Evolutionary conservation across 345 rosid species (phyloP).

Genomic region (Dovyalis caffra): DNA sequence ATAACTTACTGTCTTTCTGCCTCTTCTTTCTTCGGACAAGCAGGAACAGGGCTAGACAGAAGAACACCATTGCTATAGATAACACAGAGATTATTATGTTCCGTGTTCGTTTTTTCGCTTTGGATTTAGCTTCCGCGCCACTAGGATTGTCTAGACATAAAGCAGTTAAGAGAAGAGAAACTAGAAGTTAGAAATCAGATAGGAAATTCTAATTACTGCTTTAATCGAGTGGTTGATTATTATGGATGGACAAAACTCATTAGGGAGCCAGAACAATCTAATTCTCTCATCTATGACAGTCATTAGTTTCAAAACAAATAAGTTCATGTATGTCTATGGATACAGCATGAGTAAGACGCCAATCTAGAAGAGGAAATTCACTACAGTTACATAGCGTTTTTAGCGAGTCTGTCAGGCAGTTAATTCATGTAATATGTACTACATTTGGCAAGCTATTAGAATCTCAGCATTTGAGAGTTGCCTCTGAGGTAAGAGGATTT

Average conservation of each 20-base stretch:
- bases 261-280: background rate
- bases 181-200: background rate
- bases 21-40: background rate
- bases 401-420: background rate
- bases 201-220: background rate
- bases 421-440: background rate
- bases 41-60: background rate
- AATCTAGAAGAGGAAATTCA: background rate
- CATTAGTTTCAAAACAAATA: background rate
- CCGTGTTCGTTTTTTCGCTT: background rate
- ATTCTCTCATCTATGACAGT: background rate
- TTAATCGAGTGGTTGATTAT: background rate
- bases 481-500: background rate
- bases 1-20: background rate
- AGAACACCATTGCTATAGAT: background rate
- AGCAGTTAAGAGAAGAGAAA: background rate
- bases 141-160: background rate
- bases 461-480: background rate
- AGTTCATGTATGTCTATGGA: background rate
- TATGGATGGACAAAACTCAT: background rate
- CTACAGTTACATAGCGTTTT: background rate
- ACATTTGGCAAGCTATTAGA: background rate
- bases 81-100: background rate
- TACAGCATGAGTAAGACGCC: background rate
- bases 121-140: background rate